Conservation (phyloP, 768 basidiomycete genomes). For the Lentinula sp. region DNA sequence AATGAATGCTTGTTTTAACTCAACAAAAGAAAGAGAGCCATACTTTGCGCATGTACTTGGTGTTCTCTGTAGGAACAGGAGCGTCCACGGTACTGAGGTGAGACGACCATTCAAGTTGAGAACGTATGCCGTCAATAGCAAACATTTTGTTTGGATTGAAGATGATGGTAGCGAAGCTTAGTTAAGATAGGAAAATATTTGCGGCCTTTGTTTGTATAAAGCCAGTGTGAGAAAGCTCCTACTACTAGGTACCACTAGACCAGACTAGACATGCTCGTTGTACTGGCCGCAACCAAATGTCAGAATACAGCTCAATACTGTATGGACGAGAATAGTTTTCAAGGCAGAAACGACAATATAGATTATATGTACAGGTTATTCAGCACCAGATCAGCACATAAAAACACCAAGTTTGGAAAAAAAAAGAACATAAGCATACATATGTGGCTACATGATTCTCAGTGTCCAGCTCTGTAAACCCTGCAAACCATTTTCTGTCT, state of each 20-base stretch:
- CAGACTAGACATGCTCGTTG: not conserved
- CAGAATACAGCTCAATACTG: not conserved
- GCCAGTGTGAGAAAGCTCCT: not conserved
- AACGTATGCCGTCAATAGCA: conserved; percentile 54
- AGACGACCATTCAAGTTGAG: conserved; percentile 92
- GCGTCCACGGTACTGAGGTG: conserved; percentile 69
- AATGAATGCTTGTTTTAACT: not conserved
- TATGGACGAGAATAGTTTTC: not conserved
- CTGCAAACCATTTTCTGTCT: conserved; percentile 44
- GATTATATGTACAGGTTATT: conserved; percentile 16
- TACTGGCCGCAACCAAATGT: not conserved
- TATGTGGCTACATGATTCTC: conserved; percentile 55
- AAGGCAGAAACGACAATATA: conserved; percentile 21
- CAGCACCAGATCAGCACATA: not conserved
- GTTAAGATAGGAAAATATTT: not conserved
- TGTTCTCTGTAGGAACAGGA: conserved; percentile 66
- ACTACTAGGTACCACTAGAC: not conserved
- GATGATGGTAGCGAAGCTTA: conserved; percentile 17
- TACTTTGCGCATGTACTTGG: conserved; percentile 91
- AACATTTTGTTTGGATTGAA: conserved; percentile 39
- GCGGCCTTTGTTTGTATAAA: not conserved
- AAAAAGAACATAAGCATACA: conserved; percentile 18
- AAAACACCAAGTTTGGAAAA: conserved; percentile 9
- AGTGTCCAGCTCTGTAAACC: conserved; percentile 67
- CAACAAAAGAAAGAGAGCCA: conserved; percentile 15